A percentile compares a stretch with the other conserved stretches of the same genome.
Evolutionary conservation across 805 yeast species (phyloP).

Genomic region (Grigorovia jiainica): DNA sequence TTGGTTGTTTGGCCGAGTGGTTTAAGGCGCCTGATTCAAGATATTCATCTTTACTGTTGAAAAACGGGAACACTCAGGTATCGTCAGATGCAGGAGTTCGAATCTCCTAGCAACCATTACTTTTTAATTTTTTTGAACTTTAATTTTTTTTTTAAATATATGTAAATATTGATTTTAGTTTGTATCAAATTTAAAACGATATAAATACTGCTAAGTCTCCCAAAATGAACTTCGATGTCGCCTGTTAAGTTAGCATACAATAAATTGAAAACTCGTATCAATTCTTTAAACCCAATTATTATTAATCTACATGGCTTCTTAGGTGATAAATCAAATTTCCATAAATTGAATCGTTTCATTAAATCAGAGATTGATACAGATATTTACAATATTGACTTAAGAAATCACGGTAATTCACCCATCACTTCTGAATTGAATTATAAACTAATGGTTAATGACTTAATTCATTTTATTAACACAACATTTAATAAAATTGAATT

Average conservation of each 20-base stretch:
- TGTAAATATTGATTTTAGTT: too few species aligned
- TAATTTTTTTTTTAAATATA: too few species aligned
- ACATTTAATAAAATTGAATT: conserved; percentile 9
- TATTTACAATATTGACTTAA: conserved; percentile 38
- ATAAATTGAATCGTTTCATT: conserved; percentile 31
- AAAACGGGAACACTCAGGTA: conserved; percentile 19
- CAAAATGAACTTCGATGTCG: not conserved
- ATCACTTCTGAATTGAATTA: conserved; percentile 38
- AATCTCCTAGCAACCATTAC: conserved; percentile 22
- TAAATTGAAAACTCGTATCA: not conserved
- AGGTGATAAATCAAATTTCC: conserved; percentile 39
- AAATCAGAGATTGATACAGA: conserved; percentile 26
- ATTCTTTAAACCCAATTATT: conserved; percentile 28
- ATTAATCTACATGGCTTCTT: conserved; percentile 45
- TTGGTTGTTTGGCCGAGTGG: conserved; percentile 15
- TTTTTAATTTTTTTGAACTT: conserved; percentile 8
- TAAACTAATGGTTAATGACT: conserved; percentile 35
- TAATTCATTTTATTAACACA: conserved; percentile 28
- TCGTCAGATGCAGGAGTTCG: conserved; percentile 26
- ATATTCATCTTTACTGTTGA: conserved; percentile 8
- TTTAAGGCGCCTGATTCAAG: conserved; percentile 26
- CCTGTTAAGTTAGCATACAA: not conserved
- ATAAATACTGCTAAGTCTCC: too few species aligned
- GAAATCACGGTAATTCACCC: conserved; percentile 48
- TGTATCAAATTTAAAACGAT: too few species aligned